These are phyloP conservation scores for Pittosporum tobira DNA, from an alignment of 129 eudicot species.

Conservation along the genomic window DNA sequence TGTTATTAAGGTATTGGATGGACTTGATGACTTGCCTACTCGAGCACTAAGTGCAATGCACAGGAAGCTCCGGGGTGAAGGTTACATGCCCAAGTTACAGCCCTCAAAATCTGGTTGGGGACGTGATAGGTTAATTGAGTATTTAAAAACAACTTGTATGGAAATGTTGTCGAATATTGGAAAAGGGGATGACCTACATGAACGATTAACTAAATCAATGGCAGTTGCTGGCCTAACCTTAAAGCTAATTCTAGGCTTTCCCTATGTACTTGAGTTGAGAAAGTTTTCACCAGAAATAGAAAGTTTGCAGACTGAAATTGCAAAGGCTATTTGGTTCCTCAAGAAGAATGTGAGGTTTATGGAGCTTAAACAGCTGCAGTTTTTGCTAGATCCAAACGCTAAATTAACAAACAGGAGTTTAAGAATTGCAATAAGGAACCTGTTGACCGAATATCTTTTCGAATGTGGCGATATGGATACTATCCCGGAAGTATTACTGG, in stretches of 20 bases:
- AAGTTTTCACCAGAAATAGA: conserved; percentile 35
- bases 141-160: conserved; percentile 29
- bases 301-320: conserved; percentile 45
- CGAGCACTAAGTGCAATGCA: conserved; percentile 47
- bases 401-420: conserved; percentile 23
- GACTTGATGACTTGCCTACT: conserved; percentile 40
- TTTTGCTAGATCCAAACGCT: conserved; percentile 33
- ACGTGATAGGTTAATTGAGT: conserved; percentile 17
- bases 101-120: conserved; percentile 23
- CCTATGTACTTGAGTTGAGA: conserved; percentile 22
- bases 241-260: conserved; percentile 33
- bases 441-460: conserved; percentile 60
- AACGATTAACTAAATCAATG: conserved; percentile 48
- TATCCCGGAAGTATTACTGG: conserved; percentile 35
- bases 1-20: conserved; percentile 37
- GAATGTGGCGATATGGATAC: conserved; percentile 73
- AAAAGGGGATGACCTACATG: conserved; percentile 34
- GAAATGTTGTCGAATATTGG: conserved; percentile 29
- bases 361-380: conserved; percentile 31
- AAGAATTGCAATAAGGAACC: conserved; percentile 27
- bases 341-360: conserved; percentile 25
- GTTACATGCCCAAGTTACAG: conserved; percentile 34
- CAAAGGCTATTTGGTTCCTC: conserved; percentile 41
- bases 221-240: conserved; percentile 46
- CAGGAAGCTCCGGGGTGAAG: conserved; percentile 47